Evolutionary conservation across 345 rosid genomes (phyloP).

Genomic region (Gossypium longicalyx): DNA sequence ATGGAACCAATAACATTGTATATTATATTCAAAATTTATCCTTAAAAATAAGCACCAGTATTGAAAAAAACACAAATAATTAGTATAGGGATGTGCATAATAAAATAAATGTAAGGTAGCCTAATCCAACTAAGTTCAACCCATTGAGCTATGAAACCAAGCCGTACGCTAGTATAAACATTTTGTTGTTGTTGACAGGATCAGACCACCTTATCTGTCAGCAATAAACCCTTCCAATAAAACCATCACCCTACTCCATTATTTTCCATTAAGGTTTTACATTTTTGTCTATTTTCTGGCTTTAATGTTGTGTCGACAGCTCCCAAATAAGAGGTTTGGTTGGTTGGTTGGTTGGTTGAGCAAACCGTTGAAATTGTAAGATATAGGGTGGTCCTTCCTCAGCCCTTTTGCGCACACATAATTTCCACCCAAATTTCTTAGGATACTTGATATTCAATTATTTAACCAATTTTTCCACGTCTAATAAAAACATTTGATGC

Average conservation of each 20-base stretch:
- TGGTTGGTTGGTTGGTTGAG: constrained; percentile 40
- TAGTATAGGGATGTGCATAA: neutral
- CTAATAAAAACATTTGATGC: too few relatives aligned
- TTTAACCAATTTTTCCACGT: too few relatives aligned
- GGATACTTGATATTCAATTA: neutral
- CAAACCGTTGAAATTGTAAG: constrained; percentile 31
- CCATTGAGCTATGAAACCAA: constrained; percentile 10
- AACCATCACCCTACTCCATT: neutral
- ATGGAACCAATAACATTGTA: too few relatives aligned
- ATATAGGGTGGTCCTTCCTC: constrained; percentile 2
- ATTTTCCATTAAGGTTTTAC: neutral
- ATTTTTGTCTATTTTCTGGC: neutral
- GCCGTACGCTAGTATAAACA: neutral
- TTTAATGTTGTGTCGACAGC: neutral
- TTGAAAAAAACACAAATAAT: too few relatives aligned
- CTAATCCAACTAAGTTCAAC: neutral
- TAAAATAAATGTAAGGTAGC: neutral
- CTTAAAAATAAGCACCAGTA: too few relatives aligned
- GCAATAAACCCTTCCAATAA: neutral
- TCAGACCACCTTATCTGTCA: neutral
- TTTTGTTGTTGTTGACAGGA: neutral
- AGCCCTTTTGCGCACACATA: neutral
- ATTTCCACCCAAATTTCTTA: neutral
- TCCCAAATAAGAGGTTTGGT: constrained; percentile 7
- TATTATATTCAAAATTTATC: too few relatives aligned